These are phyloP conservation scores for Wickerhamomyces alni DNA, from an alignment of 805 yeast species.

Conservation along the genomic window DNA sequence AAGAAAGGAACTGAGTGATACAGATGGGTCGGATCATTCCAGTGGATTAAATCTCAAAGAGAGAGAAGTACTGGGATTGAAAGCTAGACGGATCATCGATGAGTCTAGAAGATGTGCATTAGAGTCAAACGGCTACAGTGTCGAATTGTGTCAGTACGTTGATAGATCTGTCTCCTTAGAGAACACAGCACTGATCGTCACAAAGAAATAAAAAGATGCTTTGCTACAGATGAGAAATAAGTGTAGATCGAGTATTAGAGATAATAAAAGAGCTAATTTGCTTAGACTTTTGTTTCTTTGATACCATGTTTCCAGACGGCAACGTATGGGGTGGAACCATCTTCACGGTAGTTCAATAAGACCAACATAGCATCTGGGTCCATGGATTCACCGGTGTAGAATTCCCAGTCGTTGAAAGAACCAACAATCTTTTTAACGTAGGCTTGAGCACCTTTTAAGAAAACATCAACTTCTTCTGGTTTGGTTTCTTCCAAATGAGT, in stretches of 20 bases:
- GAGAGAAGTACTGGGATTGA: constrained; percentile 56
- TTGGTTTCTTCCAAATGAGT: constrained; percentile 79
- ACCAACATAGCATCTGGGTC: constrained; percentile 99
- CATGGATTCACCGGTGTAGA: constrained; percentile 99
- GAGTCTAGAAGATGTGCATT: constrained; percentile 58
- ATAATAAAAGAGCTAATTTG: constrained; percentile 1
- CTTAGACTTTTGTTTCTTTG: constrained; percentile 81
- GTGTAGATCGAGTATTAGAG: background rate
- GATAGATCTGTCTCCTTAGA: constrained; percentile 56
- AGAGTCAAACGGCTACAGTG: constrained; percentile 31
- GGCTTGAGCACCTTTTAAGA: constrained; percentile 96
- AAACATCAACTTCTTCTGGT: constrained; percentile 82
- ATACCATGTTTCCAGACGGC: constrained; percentile 99
- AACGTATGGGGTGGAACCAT: constrained; percentile 96
- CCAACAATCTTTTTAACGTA: constrained; percentile 95
- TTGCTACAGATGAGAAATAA: too few species aligned
- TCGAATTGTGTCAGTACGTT: constrained; percentile 54
- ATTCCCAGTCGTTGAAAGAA: constrained; percentile 98
- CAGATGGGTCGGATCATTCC: constrained; percentile 37
- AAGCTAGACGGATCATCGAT: constrained; percentile 70
- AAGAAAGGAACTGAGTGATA: constrained; percentile 32
- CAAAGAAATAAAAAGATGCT: background rate
- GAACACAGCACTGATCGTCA: constrained; percentile 50
- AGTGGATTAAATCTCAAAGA: constrained; percentile 40
- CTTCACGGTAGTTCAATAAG: constrained; percentile 99